phyloP scores from a whole-genome alignment of 306 rosid species.

The Corylus heterophylla region DNA sequence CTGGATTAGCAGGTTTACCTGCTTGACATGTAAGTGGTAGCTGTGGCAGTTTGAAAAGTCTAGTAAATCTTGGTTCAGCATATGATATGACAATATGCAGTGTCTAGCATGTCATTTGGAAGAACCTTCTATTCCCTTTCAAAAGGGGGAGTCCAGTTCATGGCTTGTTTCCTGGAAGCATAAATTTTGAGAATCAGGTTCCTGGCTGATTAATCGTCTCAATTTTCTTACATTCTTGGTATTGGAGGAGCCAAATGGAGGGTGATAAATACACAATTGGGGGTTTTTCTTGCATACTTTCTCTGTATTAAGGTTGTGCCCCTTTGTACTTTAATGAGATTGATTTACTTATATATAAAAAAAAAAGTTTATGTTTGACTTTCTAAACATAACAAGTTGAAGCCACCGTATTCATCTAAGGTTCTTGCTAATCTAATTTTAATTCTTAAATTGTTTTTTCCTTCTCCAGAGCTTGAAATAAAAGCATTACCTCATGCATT shows the following conservation, averaged over 20 bases:
- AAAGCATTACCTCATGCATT: slow-evolving; percentile 1
- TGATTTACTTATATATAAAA: too few relatives aligned
- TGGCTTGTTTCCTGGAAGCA: neutral
- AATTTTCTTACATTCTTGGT: slow-evolving; percentile 1
- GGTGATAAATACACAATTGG: slow-evolving; percentile 3
- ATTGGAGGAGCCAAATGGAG: slow-evolving; percentile 3
- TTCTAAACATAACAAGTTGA: neutral
- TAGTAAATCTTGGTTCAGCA: neutral
- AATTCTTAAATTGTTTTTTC: slow-evolving; percentile 8
- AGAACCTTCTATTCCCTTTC: neutral
- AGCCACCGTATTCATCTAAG: neutral
- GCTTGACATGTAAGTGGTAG: neutral
- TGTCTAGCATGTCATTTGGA: neutral
- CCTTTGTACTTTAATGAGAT: too few relatives aligned
- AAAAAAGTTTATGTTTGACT: neutral
- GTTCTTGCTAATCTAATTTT: too few relatives aligned
- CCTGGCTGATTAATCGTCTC: slow-evolving; percentile 1
- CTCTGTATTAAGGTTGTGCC: too few relatives aligned
- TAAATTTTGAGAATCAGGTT: neutral
- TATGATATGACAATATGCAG: neutral
- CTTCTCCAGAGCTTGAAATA: neutral
- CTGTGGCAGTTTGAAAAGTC: neutral
- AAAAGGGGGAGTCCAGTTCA: neutral
- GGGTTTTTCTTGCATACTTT: neutral
- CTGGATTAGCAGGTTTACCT: neutral